Evolutionary conservation across 2,329 filamentous ascomycete genomes (phyloP), one percentile per base, ranked within the genome.

Genomic region (Aureobasidium sp.): DNA sequence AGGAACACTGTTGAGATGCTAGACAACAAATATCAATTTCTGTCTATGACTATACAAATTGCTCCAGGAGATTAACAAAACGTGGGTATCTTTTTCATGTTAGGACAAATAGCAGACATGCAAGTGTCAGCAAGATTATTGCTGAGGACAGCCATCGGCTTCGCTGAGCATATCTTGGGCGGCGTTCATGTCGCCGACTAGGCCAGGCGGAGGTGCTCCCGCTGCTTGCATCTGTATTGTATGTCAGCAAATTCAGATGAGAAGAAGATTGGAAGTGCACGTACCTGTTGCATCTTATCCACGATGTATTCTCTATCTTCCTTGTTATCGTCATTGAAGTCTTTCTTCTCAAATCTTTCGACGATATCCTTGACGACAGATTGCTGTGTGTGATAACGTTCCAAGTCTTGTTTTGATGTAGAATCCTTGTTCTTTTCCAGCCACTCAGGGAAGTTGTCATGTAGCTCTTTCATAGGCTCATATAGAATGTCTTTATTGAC

Each of bases 401-500:
- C 84, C 71, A 91, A 73, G 69, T 97, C 93, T 53, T 89, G 90
- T 57, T 75, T 75, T 0, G 82, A 75, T 2, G 86, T 76, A 55
- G 85, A 86, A 29, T 79, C 85, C 44, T 77, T 82, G 73, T 97
- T 93, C 76, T 89, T 87, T 68, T 83, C 83, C 73, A 99, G 81
- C 93, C 94, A 99, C 2, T 77, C 85, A 0, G 92, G 93, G 71
- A 94, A 99, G 75, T 97, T 97, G 59, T 90, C 88, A 73, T 96
- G 79, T 52, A 99, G 79, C 76, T 99, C 94, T 78, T 96, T 96
- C 91, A 99, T 97, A 2, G 94, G 94, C 77, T 99, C 93, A 73
- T 97, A 97, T 55, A 99, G 77, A 65, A 99, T 97, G 68, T 97
- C 94, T 79, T 96, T 97, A 75, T 96, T 96, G 3, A 94, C 97